Evolutionary conservation across 2,329 filamentous ascomycete genomes (phyloP), one percentile per base, ranked within the genome.

Genomic region (Monilinia laxa): DNA sequence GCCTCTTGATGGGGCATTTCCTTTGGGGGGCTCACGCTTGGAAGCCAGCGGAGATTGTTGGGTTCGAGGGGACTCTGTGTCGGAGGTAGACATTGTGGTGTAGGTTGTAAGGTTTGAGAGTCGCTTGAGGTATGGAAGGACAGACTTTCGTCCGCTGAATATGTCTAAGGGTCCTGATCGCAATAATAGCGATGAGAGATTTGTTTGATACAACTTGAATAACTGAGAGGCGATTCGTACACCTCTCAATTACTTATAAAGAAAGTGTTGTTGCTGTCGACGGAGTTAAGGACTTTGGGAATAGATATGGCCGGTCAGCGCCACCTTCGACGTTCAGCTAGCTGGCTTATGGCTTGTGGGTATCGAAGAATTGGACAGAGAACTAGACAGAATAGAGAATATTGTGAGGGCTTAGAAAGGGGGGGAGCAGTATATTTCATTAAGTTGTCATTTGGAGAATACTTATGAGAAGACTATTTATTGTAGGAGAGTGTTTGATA

Each of bases 1-100:
- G 45, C 79, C 73, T 69, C 77, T 52, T 69, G 76, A 71, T 11
- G 20, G 64, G 7, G 66, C 68, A 57, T 72, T 65, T 28, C 67
- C 75, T 64, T 76, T 75, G 68, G 79, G 76, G 67, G 78, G 79
- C 47, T 76, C 77, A 68, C 81, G 77, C 73, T 82, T 80, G 38
- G 82, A 81, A 45, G 83, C 81, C 59, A 83, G 75, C 69, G 81
- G 77, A 35, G 80, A 78, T 72, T 82, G 80, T 71, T 82, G 83
- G 40, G 74, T 67, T 66, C 74, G 73, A 66, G 77, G 75, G 55
- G 77, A 74, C 65, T 78, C 75, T 40, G 73, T 62, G n/a, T 72
- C 68, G 42, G 73, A 68, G 14, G 76, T 69, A 68, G 75, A 70
- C 74, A 76, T 76, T 31, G 74, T 75, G 62, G 77, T 73, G 63